Evolutionary conservation across 176 grass and related monocot species (phyloP).

Genomic region (Melocanna baccifera): DNA sequence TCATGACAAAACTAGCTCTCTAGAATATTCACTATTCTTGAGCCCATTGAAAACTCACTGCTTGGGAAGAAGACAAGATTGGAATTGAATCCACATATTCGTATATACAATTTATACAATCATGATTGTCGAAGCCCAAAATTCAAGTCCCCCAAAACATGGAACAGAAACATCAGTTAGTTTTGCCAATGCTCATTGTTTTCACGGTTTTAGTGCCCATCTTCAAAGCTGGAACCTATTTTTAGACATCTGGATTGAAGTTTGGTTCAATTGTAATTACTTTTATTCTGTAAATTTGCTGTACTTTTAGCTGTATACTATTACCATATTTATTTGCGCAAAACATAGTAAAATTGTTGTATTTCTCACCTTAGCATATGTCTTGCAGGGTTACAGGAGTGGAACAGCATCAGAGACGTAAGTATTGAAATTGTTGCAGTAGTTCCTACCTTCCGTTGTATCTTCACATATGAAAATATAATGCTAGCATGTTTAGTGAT

Average conservation of each 20-base stretch:
- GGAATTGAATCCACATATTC: not conserved
- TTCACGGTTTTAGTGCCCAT: not conserved
- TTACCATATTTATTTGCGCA: not conserved
- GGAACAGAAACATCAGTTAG: not conserved
- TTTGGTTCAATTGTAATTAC: not conserved
- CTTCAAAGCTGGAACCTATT: constrained; percentile 17
- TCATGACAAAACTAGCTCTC: not conserved
- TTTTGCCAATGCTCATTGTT: not conserved
- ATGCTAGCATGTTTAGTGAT: constrained; percentile 13
- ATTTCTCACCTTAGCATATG: constrained; percentile 38
- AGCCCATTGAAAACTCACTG: not conserved
- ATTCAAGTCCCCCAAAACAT: not conserved
- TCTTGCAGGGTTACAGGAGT: constrained; percentile 86
- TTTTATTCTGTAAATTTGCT: not conserved
- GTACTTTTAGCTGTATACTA: not conserved
- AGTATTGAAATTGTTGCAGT: constrained; percentile 29
- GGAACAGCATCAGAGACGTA: constrained; percentile 89
- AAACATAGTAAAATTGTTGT: not conserved
- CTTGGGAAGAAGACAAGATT: not conserved
- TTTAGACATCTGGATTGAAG: not conserved
- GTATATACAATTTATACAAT: not conserved
- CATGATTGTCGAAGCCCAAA: not conserved
- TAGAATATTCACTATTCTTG: not conserved
- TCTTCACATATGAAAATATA: not conserved
- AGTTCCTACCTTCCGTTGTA: not conserved